These are phyloP conservation scores for Nevesoporus exiguus DNA, from an alignment of 768 basidiomycete species.

Conservation along the genomic window DNA sequence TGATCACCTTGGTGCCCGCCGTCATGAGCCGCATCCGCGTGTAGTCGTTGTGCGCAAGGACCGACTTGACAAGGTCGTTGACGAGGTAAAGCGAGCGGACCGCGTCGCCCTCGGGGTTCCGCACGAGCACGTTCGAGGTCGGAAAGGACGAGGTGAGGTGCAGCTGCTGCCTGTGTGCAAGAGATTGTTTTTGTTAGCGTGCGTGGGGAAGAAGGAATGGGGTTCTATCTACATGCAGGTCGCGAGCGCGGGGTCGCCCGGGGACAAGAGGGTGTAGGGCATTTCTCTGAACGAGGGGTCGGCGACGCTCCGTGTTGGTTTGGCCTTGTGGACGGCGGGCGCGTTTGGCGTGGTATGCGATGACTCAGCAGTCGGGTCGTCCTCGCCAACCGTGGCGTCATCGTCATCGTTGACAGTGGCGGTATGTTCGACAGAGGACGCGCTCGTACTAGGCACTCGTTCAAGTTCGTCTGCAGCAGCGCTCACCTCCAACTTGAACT, in stretches of 20 bases:
- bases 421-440: slow-evolving; percentile 1
- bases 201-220: background rate
- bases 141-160: slow-evolving; percentile 73
- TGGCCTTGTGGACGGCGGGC: background rate
- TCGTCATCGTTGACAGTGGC: slow-evolving; percentile 6
- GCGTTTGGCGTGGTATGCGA: background rate
- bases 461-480: background rate
- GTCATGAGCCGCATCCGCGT: slow-evolving; percentile 81
- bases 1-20: slow-evolving; percentile 92
- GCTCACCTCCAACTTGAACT: slow-evolving; percentile 38
- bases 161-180: slow-evolving; percentile 57
- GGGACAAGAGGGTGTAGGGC: slow-evolving; percentile 79
- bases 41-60: slow-evolving; percentile 81
- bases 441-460: slow-evolving; percentile 1
- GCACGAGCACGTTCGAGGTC: slow-evolving; percentile 71
- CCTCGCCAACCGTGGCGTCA: slow-evolving; percentile 1
- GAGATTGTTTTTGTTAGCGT: background rate
- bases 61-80: slow-evolving; percentile 77
- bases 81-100: slow-evolving; percentile 84
- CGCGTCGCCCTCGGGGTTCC: slow-evolving; percentile 72
- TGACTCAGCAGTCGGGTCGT: background rate
- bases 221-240: slow-evolving; percentile 62
- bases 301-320: slow-evolving; percentile 13
- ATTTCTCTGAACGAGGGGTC: slow-evolving; percentile 75
- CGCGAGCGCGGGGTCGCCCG: slow-evolving; percentile 65